Base-by-base conservation (phyloP, 1,139 yeast species). In the Hansenula anomala region DNA sequence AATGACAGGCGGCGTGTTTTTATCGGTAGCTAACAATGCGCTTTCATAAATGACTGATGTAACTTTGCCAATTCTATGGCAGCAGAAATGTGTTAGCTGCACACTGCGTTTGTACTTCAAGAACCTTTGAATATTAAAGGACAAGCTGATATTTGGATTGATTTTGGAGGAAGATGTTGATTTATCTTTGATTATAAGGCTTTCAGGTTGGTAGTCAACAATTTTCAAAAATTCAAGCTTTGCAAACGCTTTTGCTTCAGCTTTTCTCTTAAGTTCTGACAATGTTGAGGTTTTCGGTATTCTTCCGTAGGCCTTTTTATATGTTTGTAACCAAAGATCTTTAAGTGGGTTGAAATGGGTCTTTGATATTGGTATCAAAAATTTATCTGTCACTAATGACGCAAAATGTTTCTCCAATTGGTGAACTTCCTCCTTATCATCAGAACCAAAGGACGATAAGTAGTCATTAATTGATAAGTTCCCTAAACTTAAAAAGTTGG, bases 11-110 rank as follows among this genome's bases (percentile, higher is more conserved):
- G 81, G 77, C 7, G 82, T 67, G 35, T 66, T 63, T 41, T 67
- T 69, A 57, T 89, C 96, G 25, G 85, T 67, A 30, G 73, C 56
- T 32, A 63, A 55, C 45, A 92, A 69, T 7, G 82, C 78, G 9
- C 71, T 62, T 38, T 72, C 69, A 56, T 84, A 92, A 8, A 94
- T 71, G 37, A 69, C 64, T 0, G 95, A 73, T 0, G 94, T 70
- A 4, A 83, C 61, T 12, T 71, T 61, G 7, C 98, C 98, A 34
- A 89, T 63, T 43, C 90, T 71, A 36, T 83, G 79, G 30, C 71
- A 70, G 16, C 83, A 86, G 37, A 85, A 69, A 30, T 75, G 75
- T 1, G 70, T 75, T 23, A 92, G 68, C 45, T 84, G 84, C 30
- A 66, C 62, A 14, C 84, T 72, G 47, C 97, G 72, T 52, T 81